These are phyloP conservation scores for Ettlia oleoabundans DNA, from an alignment of 139 green algal genomes.

Conservation along the genomic window DNA sequence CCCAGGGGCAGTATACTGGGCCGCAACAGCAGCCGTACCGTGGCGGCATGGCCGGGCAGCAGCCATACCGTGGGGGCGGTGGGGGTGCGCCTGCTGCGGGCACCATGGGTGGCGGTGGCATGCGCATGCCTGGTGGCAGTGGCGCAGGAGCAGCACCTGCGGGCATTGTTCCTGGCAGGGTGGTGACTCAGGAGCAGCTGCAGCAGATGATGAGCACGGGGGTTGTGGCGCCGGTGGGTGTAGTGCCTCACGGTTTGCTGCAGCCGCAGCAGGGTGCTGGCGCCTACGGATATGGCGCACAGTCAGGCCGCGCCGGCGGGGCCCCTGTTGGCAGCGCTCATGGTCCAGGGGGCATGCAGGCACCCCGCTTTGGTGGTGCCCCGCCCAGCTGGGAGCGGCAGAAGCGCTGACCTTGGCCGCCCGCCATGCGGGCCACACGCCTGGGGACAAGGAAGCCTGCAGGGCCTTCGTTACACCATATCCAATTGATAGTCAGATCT, in stretches of 20 bases:
- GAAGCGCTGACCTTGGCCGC: slow-evolving; percentile 26
- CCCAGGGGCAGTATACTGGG: slow-evolving; percentile 25
- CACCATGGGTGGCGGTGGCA: neutral
- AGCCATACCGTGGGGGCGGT: slow-evolving; percentile 7
- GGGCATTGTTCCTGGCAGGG: neutral
- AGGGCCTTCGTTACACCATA: too few species aligned
- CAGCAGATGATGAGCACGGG: slow-evolving; percentile 13
- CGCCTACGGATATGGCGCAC: neutral
- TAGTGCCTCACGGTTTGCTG: too few species aligned
- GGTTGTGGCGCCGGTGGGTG: too few species aligned
- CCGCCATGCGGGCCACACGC: too few species aligned
- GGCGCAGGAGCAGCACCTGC: neutral
- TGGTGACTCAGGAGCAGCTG: neutral
- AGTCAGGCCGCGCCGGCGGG: neutral
- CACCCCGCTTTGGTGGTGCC: slow-evolving; percentile 4
- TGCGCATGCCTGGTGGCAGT: slow-evolving; percentile 1
- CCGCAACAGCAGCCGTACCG: neutral
- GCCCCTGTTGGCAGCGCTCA: too few species aligned
- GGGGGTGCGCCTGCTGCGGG: neutral
- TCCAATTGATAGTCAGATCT: too few species aligned
- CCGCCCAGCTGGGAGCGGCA: neutral
- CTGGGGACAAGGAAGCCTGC: too few species aligned
- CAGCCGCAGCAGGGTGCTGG: neutral
- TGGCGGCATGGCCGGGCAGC: neutral
- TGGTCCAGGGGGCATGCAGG: neutral